Conservation (phyloP, 495 filamentous ascomycete genomes). For the Pseudevernia furfuracea region DNA sequence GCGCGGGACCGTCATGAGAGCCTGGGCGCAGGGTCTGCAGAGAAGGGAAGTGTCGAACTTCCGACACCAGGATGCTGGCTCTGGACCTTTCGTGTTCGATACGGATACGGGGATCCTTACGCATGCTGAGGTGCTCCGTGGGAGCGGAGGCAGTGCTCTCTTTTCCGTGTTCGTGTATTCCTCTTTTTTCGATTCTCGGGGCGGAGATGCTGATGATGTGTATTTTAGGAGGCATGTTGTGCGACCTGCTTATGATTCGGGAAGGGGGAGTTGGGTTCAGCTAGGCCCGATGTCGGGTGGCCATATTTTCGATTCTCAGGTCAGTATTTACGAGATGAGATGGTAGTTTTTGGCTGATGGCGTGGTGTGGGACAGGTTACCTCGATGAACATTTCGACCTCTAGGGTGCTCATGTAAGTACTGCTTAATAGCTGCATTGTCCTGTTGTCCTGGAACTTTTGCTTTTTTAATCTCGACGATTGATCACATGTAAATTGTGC, state of each 20-base stretch:
- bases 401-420: constrained; percentile 15
- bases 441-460: background rate
- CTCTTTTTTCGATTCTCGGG: background rate
- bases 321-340: background rate
- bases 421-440: background rate
- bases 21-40: constrained; percentile 2
- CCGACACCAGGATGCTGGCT: background rate
- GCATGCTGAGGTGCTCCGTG: background rate
- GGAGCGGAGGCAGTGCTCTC: background rate
- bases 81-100: background rate
- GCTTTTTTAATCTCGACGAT: background rate
- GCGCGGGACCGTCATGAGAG: background rate
- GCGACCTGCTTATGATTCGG: background rate
- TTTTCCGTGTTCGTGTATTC: background rate
- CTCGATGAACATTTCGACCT: constrained; percentile 6
- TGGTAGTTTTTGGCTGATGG: background rate
- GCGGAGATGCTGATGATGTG: background rate
- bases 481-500: background rate
- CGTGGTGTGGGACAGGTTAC: background rate
- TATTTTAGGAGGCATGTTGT: background rate
- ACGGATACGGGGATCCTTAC: background rate
- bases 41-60: background rate
- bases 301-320: background rate
- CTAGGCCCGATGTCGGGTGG: background rate
- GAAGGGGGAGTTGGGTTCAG: background rate